A percentile compares a stretch with the other conserved stretches of the same genome.
Conservation (phyloP, 805 yeast genomes). For the Saccharomycopsis synnaedendra region DNA sequence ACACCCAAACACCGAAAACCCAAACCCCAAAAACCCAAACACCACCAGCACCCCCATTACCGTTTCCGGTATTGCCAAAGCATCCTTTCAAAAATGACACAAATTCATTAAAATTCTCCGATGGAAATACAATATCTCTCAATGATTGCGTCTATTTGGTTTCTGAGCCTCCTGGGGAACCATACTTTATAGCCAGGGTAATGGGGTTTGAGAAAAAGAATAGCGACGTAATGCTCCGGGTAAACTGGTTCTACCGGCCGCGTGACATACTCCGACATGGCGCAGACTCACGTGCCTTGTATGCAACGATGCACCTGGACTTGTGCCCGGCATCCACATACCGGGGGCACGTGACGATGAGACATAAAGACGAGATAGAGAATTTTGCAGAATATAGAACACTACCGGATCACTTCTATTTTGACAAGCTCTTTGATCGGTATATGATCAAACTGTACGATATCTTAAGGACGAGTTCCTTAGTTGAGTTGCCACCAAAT, state of each 20-base stretch:
- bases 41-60: too few relatives aligned
- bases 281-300: conserved; percentile 63
- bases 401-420: conserved; percentile 66
- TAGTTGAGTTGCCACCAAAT: conserved; percentile 46
- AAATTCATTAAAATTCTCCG: conserved; percentile 13
- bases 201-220: conserved; percentile 51
- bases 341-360: conserved; percentile 66
- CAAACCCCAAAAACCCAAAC: too few relatives aligned
- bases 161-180: conserved; percentile 90
- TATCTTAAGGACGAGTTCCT: conserved; percentile 49
- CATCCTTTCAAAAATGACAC: too few relatives aligned
- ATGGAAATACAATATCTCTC: conserved; percentile 17
- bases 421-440: conserved; percentile 75
- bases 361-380: conserved; percentile 55
- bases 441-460: conserved; percentile 79
- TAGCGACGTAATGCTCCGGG: conserved; percentile 32
- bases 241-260: conserved; percentile 90
- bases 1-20: too few relatives aligned
- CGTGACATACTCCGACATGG: conserved; percentile 64
- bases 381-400: conserved; percentile 43
- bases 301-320: conserved; percentile 80
- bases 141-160: conserved; percentile 69
- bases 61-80: too few relatives aligned
- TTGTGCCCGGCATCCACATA: conserved; percentile 64
- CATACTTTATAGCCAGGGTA: conserved; percentile 79